These are phyloP conservation scores for Penicillium nordicum DNA, from an alignment of 2,329 filamentous ascomycete genomes.

Conservation along the genomic window DNA sequence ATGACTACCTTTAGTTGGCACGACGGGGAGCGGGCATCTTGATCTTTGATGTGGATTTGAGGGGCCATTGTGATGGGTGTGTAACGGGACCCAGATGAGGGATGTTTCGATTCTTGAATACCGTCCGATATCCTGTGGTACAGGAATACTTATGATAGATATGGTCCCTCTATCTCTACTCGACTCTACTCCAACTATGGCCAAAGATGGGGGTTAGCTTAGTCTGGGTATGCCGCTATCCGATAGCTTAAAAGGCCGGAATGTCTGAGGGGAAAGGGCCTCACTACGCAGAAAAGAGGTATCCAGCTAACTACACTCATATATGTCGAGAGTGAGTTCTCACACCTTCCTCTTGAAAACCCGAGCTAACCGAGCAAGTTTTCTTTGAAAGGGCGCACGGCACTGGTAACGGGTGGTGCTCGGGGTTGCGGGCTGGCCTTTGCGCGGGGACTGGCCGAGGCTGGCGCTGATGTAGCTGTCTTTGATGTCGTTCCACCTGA, in stretches of 20 bases:
- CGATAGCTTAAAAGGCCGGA: conserved; percentile 3
- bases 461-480: conserved; percentile 45
- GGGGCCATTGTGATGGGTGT: conserved; percentile 30
- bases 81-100: not conserved
- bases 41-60: conserved; percentile 47
- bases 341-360: not conserved
- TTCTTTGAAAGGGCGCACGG: conserved; percentile 48
- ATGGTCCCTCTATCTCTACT: not conserved
- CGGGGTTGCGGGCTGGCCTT: conserved; percentile 47
- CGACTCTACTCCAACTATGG: not conserved
- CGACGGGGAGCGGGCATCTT: conserved; percentile 42
- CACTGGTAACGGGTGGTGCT: conserved; percentile 48
- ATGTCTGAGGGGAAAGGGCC: conserved; percentile 4
- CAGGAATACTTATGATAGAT: conserved; percentile 13
- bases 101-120: not conserved
- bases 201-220: conserved; percentile 22
- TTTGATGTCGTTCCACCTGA: conserved; percentile 47
- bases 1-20: conserved; percentile 44
- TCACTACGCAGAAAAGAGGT: not conserved
- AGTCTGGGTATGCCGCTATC: not conserved
- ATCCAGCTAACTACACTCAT: not conserved
- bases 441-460: conserved; percentile 46
- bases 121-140: not conserved
- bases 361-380: conserved; percentile 37
- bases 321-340: conserved; percentile 25